These are phyloP conservation scores for Trematosphaeria pertusa DNA, from an alignment of 2,329 filamentous ascomycete genomes.

Conservation along the genomic window DNA sequence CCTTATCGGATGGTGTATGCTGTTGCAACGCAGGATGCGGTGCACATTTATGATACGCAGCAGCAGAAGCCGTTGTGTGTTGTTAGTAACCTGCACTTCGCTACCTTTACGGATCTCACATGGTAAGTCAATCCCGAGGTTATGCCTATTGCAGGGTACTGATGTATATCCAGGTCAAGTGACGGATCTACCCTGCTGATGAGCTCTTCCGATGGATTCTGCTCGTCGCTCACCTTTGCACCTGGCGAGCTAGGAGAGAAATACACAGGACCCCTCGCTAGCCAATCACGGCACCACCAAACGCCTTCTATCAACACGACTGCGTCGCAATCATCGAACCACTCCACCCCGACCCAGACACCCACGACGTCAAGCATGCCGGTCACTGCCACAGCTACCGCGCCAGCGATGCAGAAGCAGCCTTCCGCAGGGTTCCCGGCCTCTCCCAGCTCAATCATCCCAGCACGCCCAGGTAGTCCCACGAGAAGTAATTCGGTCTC, in stretches of 20 bases:
- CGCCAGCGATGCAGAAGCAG: slow-evolving; percentile 59
- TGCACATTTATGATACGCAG: slow-evolving; percentile 95
- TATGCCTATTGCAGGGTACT: neutral
- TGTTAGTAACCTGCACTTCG: slow-evolving; percentile 96
- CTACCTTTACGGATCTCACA: slow-evolving; percentile 93
- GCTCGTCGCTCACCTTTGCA: slow-evolving; percentile 85
- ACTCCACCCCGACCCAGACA: slow-evolving; percentile 74
- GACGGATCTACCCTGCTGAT: slow-evolving; percentile 84
- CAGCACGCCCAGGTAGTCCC: slow-evolving; percentile 74
- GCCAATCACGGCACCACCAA: slow-evolving; percentile 32
- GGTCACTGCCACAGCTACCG: slow-evolving; percentile 52
- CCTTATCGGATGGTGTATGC: slow-evolving; percentile 96
- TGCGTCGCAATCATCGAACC: slow-evolving; percentile 58
- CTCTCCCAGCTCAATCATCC: slow-evolving; percentile 63
- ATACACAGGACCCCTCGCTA: slow-evolving; percentile 71
- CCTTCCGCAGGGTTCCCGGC: slow-evolving; percentile 62
- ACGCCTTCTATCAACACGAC: slow-evolving; percentile 52
- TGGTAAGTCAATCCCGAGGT: slow-evolving; percentile 68
- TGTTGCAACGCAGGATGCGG: slow-evolving; percentile 94
- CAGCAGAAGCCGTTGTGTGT: slow-evolving; percentile 92
- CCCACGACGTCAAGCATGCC: slow-evolving; percentile 70
- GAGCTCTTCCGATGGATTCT: slow-evolving; percentile 98
- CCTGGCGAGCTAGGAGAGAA: slow-evolving; percentile 83
- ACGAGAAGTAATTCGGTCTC: slow-evolving; percentile 86
- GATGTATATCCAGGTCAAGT: slow-evolving; percentile 64